Evolutionary conservation across 1,139 yeast genomes (phyloP), one percentile per base, ranked within the genome.

Genomic region (Tardiomyces blankii): DNA sequence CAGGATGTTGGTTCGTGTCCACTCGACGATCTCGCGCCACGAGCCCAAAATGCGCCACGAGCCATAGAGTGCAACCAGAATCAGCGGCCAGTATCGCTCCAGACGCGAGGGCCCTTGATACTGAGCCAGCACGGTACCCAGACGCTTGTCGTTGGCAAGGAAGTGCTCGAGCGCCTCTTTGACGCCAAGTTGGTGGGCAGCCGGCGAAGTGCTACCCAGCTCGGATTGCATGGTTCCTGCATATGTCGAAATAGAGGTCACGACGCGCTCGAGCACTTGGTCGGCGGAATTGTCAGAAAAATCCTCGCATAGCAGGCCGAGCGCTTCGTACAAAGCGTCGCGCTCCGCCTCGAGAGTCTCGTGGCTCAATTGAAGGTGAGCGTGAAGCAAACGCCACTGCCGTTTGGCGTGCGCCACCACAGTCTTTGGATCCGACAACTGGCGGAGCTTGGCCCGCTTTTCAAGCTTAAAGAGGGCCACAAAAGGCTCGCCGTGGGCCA

Each of bases 11-110:
- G 68, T 67, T 48, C 69, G 67, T 43, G 78, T 50, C 82, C 91
- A 87, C 1, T 68, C 58, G 1, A 68, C 50, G 12, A 86, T 75
- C 18, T 70, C 73, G 11, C 63, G 66, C 53, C 81, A 67, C 53
- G 82, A 78, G 3, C 71, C 66, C 55, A 81, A 66, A 69, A 58
- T 5, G 85, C 81, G 52, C 74, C 38, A 46, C 9, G 38, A 16
- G 7, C 32, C 42, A 13, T 30, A 30, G 3, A 30, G 16, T 4
- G 16, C 48, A 0, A 75, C 42, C 0, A 71, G 48, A 0, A 75
- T 49, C 0, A 74, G 49, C 0, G 89, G 82, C 96, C 96, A 88
- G 62, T 80, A 79, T 44, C 89, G 71, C 1, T 72, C 66, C 7
- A 72, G 42, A 30, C 67, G 58, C 1, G 70, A 58, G 1, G 95